Evolutionary conservation across 1,284 basidiomycete species (phyloP), one percentile per base, ranked within the genome.

Genomic region (Ustilago bromivora): DNA sequence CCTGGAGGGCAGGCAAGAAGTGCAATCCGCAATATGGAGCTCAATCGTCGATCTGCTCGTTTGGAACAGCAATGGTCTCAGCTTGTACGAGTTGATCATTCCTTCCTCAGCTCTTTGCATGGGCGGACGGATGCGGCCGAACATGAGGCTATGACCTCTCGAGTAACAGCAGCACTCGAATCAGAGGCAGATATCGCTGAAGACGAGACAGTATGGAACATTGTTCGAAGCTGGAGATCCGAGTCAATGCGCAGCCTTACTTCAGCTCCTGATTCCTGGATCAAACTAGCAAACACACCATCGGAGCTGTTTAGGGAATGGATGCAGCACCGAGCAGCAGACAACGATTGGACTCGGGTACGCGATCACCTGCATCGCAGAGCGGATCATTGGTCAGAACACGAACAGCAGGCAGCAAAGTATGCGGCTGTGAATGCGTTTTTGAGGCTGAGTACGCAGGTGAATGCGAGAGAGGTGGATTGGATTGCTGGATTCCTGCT

Each of bases 381-480:
- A 10, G 61, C 56, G 17, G 63, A 70, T 38, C 38, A 43, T 38
- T 78, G 76, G 76, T 66, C 68, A 19, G 68, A 69, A 36, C 67
- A 76, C 55, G 69, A 72, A 31, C 72, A 70, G 46, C 66, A 70
- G 35, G 66, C 71, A 4, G 61, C 73, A 32, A 79, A 76, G 57
- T 79, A 79, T 36, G 73, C 65, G 1, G 72, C 70, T 8, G 56
- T 71, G n/a, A 75, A 79, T 43, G 73, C 63, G 8, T 70, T 79
- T 19, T 17, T 79, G 15, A 52, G 76, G 40, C 36, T 79, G n/a
- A 69, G 55, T 51, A 31, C n/a, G 11, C 52, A 56, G 13, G 56
- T 70, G 23, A 61, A 49, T 23, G 75, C 71, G 11, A 38, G 71
- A 6, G 63, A 71, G 38, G 66, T 67, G 15, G 75, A 77, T 10